Evolutionary conservation across 495 filamentous ascomycete species (phyloP).

Genomic region (Trichoderma gamsii): DNA sequence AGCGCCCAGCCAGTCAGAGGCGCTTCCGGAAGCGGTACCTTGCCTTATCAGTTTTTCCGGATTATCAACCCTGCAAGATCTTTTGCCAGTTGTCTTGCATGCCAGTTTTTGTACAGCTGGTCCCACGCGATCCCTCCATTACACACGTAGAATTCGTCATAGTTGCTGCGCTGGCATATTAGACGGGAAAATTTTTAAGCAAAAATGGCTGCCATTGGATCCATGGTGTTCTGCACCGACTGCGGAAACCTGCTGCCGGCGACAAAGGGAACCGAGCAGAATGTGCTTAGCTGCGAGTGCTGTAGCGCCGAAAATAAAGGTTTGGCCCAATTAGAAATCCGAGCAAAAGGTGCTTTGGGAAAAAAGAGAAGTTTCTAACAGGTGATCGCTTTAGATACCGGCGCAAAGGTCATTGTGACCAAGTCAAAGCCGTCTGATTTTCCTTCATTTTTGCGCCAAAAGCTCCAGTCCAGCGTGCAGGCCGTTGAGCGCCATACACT

Average conservation of each 20-base stretch:
- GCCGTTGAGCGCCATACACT: constrained; percentile 71
- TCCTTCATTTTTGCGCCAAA: constrained; percentile 78
- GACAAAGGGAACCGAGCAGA: constrained; percentile 66
- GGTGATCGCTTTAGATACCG: constrained; percentile 53
- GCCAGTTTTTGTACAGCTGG: constrained; percentile 10
- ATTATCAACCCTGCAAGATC: constrained; percentile 14
- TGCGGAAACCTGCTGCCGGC: constrained; percentile 86
- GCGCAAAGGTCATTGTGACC: constrained; percentile 75
- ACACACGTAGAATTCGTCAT: background rate
- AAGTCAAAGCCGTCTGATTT: constrained; percentile 79
- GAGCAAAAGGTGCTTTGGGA: background rate
- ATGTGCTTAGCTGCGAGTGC: constrained; percentile 71
- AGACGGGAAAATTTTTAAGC: constrained; percentile 16
- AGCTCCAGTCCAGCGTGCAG: constrained; percentile 72
- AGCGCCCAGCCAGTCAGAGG: background rate
- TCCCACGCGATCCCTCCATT: constrained; percentile 10
- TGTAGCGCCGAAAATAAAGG: constrained; percentile 82
- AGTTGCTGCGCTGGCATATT: constrained; percentile 1
- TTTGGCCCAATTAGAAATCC: constrained; percentile 28
- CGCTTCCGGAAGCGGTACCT: constrained; percentile 8
- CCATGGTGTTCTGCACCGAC: constrained; percentile 87
- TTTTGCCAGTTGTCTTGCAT: constrained; percentile 13
- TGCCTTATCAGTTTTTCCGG: constrained; percentile 18
- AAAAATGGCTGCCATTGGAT: constrained; percentile 78
- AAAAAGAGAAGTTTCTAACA: background rate